A percentile compares a stretch with the other conserved stretches of the same genome.
phyloP scores from a whole-genome alignment of 345 rosid species.

The Dimocarpus longan region DNA sequence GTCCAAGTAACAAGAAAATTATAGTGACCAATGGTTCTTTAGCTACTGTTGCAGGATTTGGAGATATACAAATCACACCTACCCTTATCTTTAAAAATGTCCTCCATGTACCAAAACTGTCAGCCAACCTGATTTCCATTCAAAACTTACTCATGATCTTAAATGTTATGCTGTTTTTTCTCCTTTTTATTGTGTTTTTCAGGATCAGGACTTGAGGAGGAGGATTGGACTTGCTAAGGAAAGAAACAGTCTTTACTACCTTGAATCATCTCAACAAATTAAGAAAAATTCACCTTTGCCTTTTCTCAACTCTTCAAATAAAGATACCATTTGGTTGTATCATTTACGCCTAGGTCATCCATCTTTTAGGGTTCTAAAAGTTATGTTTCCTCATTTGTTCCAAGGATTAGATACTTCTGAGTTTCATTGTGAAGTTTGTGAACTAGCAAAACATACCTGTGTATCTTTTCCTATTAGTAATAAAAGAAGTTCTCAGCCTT shows the following conservation, averaged over 20 bases:
- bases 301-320: too few species aligned
- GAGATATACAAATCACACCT: background rate
- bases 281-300: background rate
- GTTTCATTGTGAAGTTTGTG: background rate
- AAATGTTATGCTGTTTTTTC: background rate
- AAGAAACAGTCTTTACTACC: background rate
- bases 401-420: background rate
- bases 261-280: background rate
- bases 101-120: conserved; percentile 11
- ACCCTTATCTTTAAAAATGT: background rate
- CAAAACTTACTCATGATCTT: background rate
- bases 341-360: background rate
- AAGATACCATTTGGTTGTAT: background rate
- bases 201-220: background rate
- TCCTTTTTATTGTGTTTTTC: conserved; percentile 4
- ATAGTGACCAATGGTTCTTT: background rate
- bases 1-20: background rate
- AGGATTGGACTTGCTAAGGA: conserved; percentile 18
- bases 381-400: background rate
- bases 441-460: conserved; percentile 5
- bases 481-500: background rate
- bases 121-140: background rate
- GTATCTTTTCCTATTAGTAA: background rate
- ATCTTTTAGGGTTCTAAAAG: background rate
- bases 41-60: background rate